Evolutionary conservation across 1,284 basidiomycete genomes (phyloP).

Genomic region (Tilletiopsis washingtonensis): DNA sequence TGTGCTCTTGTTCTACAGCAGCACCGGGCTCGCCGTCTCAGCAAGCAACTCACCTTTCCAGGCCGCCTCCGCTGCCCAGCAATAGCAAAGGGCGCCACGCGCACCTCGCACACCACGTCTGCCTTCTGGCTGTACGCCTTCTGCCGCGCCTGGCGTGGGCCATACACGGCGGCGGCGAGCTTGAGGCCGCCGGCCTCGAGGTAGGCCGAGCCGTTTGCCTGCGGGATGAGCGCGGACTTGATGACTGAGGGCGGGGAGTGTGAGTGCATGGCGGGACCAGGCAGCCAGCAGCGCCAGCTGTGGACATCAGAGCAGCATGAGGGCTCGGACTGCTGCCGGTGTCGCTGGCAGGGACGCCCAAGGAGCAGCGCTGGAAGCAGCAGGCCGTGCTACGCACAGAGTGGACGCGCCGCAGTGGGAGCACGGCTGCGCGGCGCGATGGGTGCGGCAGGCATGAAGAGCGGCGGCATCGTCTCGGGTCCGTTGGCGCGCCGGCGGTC

Average conservation of each 20-base stretch:
- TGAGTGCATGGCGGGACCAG: no score
- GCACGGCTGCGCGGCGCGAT: background rate
- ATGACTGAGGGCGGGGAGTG: no score
- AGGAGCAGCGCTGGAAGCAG: no score
- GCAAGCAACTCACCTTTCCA: constrained; percentile 59
- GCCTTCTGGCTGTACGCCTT: constrained; percentile 73
- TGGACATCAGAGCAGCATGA: no score
- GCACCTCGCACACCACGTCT: constrained; percentile 85
- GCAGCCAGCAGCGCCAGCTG: no score
- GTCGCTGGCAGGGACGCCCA: no score
- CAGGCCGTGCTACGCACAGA: constrained; percentile 70
- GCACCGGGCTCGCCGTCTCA: no score
- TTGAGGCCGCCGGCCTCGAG: constrained; percentile 83
- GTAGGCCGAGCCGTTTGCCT: constrained; percentile 91
- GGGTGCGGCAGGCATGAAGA: background rate
- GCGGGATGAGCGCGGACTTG: no score
- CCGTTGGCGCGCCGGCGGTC: constrained; percentile 5
- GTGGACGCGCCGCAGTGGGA: constrained; percentile 42
- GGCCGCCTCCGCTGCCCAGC: constrained; percentile 65
- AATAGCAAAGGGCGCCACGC: constrained; percentile 92
- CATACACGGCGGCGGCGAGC: constrained; percentile 93
- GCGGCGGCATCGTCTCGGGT: constrained; percentile 5
- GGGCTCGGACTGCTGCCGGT: no score
- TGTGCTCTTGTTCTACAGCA: no score
- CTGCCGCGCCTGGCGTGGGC: constrained; percentile 69